phyloP scores from a whole-genome alignment of 805 yeast species.

The Hanseniaspora nectarophila region DNA sequence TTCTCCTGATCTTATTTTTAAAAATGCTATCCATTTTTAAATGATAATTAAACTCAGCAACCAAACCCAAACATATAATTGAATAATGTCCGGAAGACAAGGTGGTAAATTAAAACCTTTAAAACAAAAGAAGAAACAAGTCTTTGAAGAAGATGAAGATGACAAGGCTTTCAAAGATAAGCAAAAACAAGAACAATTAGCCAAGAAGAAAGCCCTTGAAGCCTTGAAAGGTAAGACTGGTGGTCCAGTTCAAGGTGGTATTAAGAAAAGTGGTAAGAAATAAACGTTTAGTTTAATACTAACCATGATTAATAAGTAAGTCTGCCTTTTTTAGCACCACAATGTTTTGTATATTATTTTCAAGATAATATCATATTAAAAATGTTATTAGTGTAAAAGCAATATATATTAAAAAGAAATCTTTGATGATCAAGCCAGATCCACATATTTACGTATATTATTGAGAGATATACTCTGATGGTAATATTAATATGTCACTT shows the following conservation, averaged over 20 bases:
- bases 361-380: no score
- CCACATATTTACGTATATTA: no score
- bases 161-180: constrained; percentile 83
- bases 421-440: neutral
- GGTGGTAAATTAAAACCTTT: constrained; percentile 87
- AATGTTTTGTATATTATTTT: no score
- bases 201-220: constrained; percentile 79
- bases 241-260: constrained; percentile 92
- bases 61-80: neutral
- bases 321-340: no score
- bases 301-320: no score
- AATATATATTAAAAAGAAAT: neutral
- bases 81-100: constrained; percentile 82
- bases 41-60: neutral
- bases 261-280: constrained; percentile 74
- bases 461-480: no score
- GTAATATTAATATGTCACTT: no score
- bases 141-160: constrained; percentile 70
- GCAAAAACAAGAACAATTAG: constrained; percentile 89
- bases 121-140: constrained; percentile 67
- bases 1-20: neutral
- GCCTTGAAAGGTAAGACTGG: constrained; percentile 60
- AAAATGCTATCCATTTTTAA: no score
- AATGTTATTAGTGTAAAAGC: no score
- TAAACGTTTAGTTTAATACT: constrained; percentile 15